phyloP scores from a whole-genome alignment of 2,329 filamentous ascomycete species.

The Fusarium camptoceras region DNA sequence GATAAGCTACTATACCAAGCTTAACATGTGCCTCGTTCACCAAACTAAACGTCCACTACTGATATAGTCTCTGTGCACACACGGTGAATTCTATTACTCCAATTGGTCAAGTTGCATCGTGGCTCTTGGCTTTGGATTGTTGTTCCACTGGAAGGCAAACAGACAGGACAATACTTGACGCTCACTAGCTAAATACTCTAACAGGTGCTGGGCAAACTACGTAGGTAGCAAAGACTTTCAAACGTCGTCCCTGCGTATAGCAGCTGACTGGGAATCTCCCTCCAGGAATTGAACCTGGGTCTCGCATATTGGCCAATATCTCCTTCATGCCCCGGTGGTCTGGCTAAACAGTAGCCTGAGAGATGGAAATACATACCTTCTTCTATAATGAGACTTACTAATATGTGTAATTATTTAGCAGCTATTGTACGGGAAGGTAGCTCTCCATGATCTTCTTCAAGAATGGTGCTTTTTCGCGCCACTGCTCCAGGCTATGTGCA shows the following conservation, averaged over 20 bases:
- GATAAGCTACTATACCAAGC: not conserved
- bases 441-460: not conserved
- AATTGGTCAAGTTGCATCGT: constrained; percentile 27
- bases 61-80: constrained; percentile 22
- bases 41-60: constrained; percentile 7
- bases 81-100: not conserved
- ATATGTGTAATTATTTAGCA: not conserved
- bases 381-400: too few species aligned
- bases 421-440: too few species aligned
- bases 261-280: not conserved
- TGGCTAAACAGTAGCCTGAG: too few species aligned
- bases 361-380: too few species aligned
- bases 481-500: too few species aligned
- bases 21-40: constrained; percentile 7
- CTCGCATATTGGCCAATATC: not conserved
- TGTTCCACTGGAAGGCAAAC: constrained; percentile 3
- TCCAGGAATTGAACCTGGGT: not conserved
- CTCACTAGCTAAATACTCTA: not conserved
- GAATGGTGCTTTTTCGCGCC: not conserved
- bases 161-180: constrained; percentile 1
- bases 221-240: not conserved
- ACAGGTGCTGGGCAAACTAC: not conserved
- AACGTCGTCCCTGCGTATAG: not conserved
- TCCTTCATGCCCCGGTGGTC: too few species aligned
- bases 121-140: constrained; percentile 7